Conservation (phyloP, 305 asterid species). For the Ilex paraguariensis region DNA sequence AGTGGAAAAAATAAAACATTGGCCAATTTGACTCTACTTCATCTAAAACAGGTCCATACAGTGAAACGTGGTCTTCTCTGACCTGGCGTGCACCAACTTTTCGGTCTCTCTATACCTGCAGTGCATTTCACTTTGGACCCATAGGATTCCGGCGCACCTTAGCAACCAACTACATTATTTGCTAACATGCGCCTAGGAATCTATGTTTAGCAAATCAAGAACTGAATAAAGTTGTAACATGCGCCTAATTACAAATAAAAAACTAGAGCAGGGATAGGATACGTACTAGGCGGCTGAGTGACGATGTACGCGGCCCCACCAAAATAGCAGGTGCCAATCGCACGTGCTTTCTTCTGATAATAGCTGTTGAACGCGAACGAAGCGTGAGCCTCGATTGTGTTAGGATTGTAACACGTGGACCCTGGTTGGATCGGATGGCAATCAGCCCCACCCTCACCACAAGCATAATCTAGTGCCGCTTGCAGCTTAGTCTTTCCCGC, state of each 20-base stretch:
- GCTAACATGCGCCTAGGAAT: constrained; percentile 16
- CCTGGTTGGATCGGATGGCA: constrained; percentile 92
- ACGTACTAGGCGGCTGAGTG: constrained; percentile 25
- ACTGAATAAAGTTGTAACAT: no score
- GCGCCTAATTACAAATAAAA: no score
- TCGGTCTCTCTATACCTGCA: constrained; percentile 13
- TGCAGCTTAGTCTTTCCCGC: constrained; percentile 62
- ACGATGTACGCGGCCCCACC: constrained; percentile 77
- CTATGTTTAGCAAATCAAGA: no score
- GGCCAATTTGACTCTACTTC: no score
- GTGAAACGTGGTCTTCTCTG: constrained; percentile 29
- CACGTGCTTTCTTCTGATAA: constrained; percentile 72
- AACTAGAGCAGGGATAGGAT: no score
- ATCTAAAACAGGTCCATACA: no score
- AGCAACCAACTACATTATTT: constrained; percentile 11
- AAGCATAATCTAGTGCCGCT: constrained; percentile 72
- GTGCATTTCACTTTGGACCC: background rate
- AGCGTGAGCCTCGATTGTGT: constrained; percentile 79
- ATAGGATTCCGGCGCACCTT: constrained; percentile 24
- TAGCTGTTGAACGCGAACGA: constrained; percentile 84
- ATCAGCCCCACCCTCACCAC: constrained; percentile 86
- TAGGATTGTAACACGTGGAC: constrained; percentile 88
- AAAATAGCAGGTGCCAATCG: constrained; percentile 61
- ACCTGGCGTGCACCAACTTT: constrained; percentile 14
- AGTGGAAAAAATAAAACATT: no score